A percentile compares a stretch with the other conserved stretches of the same genome.
phyloP scores from a whole-genome alignment of 2,329 filamentous ascomycete genomes.

The Hypoxylon rubiginosum region DNA sequence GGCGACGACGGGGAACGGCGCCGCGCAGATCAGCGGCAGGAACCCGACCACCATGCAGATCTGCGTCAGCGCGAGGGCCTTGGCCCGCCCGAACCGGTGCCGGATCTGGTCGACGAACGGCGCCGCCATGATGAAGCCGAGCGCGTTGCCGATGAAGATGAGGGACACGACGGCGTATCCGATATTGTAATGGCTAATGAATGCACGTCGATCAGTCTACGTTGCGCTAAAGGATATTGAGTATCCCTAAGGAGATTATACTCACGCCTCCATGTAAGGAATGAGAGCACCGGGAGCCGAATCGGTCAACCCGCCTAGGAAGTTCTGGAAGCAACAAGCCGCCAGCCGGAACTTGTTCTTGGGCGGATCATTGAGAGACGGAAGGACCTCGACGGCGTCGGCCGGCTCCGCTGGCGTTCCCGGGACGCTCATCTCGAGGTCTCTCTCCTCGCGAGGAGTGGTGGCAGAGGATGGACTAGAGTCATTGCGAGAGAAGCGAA shows the following conservation, averaged over 20 bases:
- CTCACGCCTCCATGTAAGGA: slow-evolving; percentile 79
- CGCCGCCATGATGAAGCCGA: slow-evolving; percentile 82
- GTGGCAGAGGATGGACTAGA: slow-evolving; percentile 23
- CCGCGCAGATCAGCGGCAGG: slow-evolving; percentile 73
- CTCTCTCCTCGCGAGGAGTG: slow-evolving; percentile 44
- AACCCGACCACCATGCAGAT: slow-evolving; percentile 71
- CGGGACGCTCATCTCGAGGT: slow-evolving; percentile 46
- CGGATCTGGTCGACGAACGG: slow-evolving; percentile 76
- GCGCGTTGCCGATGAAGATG: slow-evolving; percentile 83
- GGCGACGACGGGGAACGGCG: slow-evolving; percentile 78
- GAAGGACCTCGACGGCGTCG: slow-evolving; percentile 43
- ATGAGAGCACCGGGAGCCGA: slow-evolving; percentile 82
- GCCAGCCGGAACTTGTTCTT: slow-evolving; percentile 80
- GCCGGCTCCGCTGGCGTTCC: slow-evolving; percentile 38
- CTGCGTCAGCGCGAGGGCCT: slow-evolving; percentile 71
- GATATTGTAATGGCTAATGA: slow-evolving; percentile 73
- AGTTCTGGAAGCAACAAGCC: slow-evolving; percentile 73
- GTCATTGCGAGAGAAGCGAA: slow-evolving; percentile 27
- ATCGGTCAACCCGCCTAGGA: slow-evolving; percentile 81
- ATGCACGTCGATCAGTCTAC: slow-evolving; percentile 1
- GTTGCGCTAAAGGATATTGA: not conserved
- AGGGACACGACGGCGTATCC: slow-evolving; percentile 84
- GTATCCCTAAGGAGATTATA: not conserved
- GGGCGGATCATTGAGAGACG: slow-evolving; percentile 66
- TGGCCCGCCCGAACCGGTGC: slow-evolving; percentile 73